Evolutionary conservation across 306 rosid species (phyloP).

Genomic region (Prunus kanzakura): DNA sequence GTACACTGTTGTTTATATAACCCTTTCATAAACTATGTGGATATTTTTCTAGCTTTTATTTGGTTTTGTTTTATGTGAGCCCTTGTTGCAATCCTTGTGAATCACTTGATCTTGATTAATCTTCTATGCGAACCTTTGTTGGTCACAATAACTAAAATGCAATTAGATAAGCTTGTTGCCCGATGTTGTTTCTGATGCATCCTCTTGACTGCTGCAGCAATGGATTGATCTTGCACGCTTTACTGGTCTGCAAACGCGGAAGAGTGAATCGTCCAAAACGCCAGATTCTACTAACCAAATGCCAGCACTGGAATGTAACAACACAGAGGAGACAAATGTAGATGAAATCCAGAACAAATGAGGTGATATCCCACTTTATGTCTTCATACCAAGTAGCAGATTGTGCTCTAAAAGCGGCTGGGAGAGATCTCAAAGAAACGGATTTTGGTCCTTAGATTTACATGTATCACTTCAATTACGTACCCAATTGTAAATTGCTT

Average conservation of each 20-base stretch:
- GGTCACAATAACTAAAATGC: background rate
- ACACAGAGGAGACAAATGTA: conserved; percentile 53
- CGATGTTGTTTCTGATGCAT: background rate
- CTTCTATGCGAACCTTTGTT: background rate
- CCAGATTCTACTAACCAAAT: conserved; percentile 42
- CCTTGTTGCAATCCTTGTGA: background rate
- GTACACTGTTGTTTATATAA: background rate
- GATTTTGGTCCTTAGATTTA: conserved; percentile 12
- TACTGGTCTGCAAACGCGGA: conserved; percentile 74
- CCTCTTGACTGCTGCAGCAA: conserved; percentile 63
- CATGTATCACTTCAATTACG: background rate
- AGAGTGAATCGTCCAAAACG: conserved; percentile 39
- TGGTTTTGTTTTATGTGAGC: background rate
- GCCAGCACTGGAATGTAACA: conserved; percentile 54
- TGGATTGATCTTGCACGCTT: conserved; percentile 89
- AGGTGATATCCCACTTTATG: conserved; percentile 33
- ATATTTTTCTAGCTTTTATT: background rate
- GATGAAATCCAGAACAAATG: conserved; percentile 61
- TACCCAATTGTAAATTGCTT: conserved; percentile 6
- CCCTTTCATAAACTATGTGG: background rate
- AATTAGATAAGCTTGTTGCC: conserved; percentile 4
- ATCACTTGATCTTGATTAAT: background rate
- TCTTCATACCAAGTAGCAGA: conserved; percentile 14
- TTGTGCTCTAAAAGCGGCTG: conserved; percentile 28
- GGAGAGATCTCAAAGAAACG: conserved; percentile 23